phyloP scores from a whole-genome alignment of 352 stramenopile genomes.

The Pythium aquatile region DNA sequence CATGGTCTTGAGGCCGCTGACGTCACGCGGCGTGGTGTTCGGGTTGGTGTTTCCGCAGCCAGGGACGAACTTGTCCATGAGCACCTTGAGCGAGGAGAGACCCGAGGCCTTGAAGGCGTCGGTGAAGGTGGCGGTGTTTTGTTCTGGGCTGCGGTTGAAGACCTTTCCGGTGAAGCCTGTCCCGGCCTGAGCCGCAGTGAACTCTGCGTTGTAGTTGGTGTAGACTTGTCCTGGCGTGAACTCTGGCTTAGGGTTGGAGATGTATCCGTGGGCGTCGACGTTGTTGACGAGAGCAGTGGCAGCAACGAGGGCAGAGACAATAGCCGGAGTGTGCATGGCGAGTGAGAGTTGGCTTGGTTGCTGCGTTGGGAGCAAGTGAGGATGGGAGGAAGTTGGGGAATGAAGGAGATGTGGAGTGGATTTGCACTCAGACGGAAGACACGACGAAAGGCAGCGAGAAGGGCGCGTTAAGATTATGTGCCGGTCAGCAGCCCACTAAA shows the following conservation, averaged over 20 bases:
- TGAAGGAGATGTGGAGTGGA: too few relatives aligned
- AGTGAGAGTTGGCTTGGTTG: background rate
- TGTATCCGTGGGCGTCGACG: conserved; percentile 29
- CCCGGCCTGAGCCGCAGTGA: conserved; percentile 21
- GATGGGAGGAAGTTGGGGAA: too few relatives aligned
- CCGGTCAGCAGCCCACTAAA: too few relatives aligned
- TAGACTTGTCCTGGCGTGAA: conserved; percentile 27
- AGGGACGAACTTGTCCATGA: conserved; percentile 22
- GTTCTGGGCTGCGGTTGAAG: conserved; percentile 24
- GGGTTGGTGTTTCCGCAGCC: conserved; percentile 28
- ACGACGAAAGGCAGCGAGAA: too few relatives aligned
- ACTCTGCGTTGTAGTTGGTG: conserved; percentile 33
- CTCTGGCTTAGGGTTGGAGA: conserved; percentile 25
- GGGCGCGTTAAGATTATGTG: too few relatives aligned
- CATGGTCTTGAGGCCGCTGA: conserved; percentile 29
- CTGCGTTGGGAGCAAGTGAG: background rate
- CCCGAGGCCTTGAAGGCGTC: conserved; percentile 22
- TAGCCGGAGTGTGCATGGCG: background rate
- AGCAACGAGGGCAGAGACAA: background rate
- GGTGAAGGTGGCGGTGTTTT: conserved; percentile 22
- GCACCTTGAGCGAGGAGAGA: conserved; percentile 23
- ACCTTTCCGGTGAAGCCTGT: conserved; percentile 35
- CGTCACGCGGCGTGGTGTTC: conserved; percentile 19
- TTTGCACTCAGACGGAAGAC: too few relatives aligned
- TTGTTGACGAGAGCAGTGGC: background rate